These are phyloP conservation scores for Colletotrichum salicis DNA, from an alignment of 2,329 filamentous ascomycete genomes.

Conservation along the genomic window DNA sequence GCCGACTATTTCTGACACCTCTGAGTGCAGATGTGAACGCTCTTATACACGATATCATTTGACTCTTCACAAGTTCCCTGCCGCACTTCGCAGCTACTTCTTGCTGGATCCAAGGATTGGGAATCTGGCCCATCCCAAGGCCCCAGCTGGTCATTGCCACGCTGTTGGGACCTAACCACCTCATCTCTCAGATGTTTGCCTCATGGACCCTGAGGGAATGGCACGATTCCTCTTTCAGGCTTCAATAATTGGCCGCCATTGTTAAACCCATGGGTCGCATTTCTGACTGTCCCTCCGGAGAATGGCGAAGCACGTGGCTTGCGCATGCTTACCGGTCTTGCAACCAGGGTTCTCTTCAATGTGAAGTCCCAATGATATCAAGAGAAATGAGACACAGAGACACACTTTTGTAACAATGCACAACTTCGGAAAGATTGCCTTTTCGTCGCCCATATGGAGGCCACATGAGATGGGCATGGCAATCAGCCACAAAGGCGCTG, in stretches of 20 bases:
- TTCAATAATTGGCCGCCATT: slow-evolving; percentile 41
- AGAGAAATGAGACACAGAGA: slow-evolving; percentile 10
- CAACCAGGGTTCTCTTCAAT: not conserved
- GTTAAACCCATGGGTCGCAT: slow-evolving; percentile 35
- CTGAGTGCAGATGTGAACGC: slow-evolving; percentile 4
- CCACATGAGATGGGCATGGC: slow-evolving; percentile 28
- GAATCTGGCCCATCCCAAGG: not conserved
- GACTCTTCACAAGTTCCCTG: not conserved
- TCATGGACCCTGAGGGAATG: slow-evolving; percentile 1
- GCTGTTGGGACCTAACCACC: slow-evolving; percentile 8
- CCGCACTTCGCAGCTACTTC: not conserved
- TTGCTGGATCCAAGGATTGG: not conserved
- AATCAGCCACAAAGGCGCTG: slow-evolving; percentile 1
- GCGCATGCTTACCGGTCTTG: slow-evolving; percentile 24
- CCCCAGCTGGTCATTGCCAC: not conserved
- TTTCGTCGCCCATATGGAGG: slow-evolving; percentile 4
- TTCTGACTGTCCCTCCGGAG: not conserved
- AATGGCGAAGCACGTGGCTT: slow-evolving; percentile 31
- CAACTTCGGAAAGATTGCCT: not conserved
- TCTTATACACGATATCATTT: slow-evolving; percentile 15
- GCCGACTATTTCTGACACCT: not conserved
- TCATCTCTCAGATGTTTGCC: slow-evolving; percentile 26
- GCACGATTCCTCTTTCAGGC: slow-evolving; percentile 22
- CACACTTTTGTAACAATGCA: slow-evolving; percentile 23
- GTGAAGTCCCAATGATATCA: not conserved